phyloP scores from a whole-genome alignment of 2,329 filamentous ascomycete species.

The Alternaria brassicicola region DNA sequence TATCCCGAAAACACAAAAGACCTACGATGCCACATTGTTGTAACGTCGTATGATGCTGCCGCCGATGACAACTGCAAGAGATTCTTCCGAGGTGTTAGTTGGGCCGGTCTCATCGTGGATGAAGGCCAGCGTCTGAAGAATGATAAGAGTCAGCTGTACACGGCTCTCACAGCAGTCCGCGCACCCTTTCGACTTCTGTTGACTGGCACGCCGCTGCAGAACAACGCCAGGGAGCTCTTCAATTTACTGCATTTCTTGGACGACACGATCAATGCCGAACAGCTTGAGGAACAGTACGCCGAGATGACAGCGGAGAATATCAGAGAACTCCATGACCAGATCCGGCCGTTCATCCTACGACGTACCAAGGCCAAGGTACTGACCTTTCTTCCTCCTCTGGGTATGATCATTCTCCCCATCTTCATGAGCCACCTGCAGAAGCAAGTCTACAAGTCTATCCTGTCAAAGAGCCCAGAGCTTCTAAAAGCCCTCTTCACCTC shows the following conservation, averaged over 20 bases:
- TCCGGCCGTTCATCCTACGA: constrained; percentile 72
- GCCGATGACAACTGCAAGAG: constrained; percentile 70
- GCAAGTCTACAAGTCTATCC: constrained; percentile 90
- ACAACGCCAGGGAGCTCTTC: constrained; percentile 93
- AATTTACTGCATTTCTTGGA: constrained; percentile 97
- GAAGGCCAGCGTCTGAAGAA: constrained; percentile 97
- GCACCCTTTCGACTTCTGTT: constrained; percentile 85
- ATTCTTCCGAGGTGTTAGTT: constrained; percentile 74
- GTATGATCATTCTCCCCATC: constrained; percentile 94
- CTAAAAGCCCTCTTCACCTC: constrained; percentile 85
- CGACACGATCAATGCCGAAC: constrained; percentile 68
- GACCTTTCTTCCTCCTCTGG: constrained; percentile 89
- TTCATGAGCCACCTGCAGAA: constrained; percentile 94
- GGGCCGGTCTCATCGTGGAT: constrained; percentile 89
- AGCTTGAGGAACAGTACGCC: constrained; percentile 75
- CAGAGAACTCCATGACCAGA: constrained; percentile 78
- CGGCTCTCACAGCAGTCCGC: constrained; percentile 72
- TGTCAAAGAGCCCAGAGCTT: constrained; percentile 86
- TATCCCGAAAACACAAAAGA: constrained; percentile 70
- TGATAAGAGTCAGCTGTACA: constrained; percentile 82
- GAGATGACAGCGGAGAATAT: constrained; percentile 85
- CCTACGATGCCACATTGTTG: constrained; percentile 86
- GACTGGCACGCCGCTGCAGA: constrained; percentile 89
- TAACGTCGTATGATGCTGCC: constrained; percentile 93
- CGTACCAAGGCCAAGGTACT: constrained; percentile 91